Conservation (phyloP, 2,329 filamentous ascomycete species). For the Didymella pomorum region DNA sequence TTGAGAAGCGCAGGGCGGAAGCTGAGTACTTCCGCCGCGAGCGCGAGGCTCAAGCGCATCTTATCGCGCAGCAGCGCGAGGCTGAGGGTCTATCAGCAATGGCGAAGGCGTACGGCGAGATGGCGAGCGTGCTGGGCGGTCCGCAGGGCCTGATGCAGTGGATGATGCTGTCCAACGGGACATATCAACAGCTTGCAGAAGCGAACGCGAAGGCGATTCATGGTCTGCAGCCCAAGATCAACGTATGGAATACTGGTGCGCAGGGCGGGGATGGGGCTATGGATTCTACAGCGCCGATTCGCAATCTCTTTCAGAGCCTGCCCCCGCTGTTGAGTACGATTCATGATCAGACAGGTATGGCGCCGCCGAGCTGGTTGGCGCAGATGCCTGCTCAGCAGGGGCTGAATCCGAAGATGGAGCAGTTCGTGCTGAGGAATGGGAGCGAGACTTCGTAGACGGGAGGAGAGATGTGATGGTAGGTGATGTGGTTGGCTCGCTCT, state of each 20-base stretch:
- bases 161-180: constrained; percentile 86
- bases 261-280: constrained; percentile 56
- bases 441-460: constrained; percentile 23
- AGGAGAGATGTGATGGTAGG: not conserved
- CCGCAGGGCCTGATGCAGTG: constrained; percentile 81
- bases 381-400: constrained; percentile 57
- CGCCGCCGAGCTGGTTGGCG: constrained; percentile 75
- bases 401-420: constrained; percentile 29
- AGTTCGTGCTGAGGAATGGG: constrained; percentile 38
- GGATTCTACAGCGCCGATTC: constrained; percentile 70
- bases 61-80: constrained; percentile 71
- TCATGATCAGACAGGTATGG: constrained; percentile 86
- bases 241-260: constrained; percentile 82
- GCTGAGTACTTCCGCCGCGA: constrained; percentile 53
- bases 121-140: constrained; percentile 77
- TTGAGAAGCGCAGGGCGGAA: constrained; percentile 54
- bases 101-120: constrained; percentile 79
- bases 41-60: constrained; percentile 67
- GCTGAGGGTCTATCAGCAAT: constrained; percentile 79
- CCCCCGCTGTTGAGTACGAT: constrained; percentile 86
- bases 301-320: constrained; percentile 84
- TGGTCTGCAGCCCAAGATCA: constrained; percentile 87
- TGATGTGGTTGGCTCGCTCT: not conserved
- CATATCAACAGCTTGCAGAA: constrained; percentile 77
- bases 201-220: constrained; percentile 79